phyloP scores from a whole-genome alignment of 2,329 filamentous ascomycete genomes.

The Albifimbria verrucaria region DNA sequence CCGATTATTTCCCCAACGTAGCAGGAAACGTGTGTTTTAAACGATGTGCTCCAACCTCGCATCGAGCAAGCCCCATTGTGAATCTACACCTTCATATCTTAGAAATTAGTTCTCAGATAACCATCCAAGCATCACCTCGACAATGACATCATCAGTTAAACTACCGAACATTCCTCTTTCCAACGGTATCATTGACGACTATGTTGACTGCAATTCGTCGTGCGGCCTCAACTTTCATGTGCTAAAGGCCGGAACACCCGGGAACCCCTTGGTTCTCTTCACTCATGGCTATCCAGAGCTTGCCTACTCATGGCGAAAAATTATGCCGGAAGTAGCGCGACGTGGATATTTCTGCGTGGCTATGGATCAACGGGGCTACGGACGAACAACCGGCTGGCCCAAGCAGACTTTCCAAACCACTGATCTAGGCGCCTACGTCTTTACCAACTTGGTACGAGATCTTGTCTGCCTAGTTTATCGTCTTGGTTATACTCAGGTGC shows the following conservation, averaged over 20 bases:
- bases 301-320: conserved; percentile 66
- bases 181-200: conserved; percentile 49
- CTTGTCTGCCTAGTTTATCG: conserved; percentile 58
- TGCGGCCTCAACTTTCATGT: conserved; percentile 60
- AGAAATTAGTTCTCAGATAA: no score
- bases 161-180: conserved; percentile 45
- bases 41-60: no score
- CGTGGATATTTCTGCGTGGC: conserved; percentile 64
- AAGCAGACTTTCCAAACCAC: conserved; percentile 37
- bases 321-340: conserved; percentile 55
- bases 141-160: no score
- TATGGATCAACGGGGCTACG: conserved; percentile 66
- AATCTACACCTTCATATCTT: no score
- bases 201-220: conserved; percentile 41
- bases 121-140: no score
- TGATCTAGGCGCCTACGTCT: not conserved
- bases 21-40: no score
- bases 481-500: conserved; percentile 55
- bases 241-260: conserved; percentile 46
- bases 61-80: no score
- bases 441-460: conserved; percentile 50
- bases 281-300: conserved; percentile 68
- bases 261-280: conserved; percentile 55
- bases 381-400: conserved; percentile 60
- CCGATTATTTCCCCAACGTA: no score